Evolutionary conservation across 2,329 filamentous ascomycete species (phyloP).

Genomic region (Mycosphaerella arachidis): DNA sequence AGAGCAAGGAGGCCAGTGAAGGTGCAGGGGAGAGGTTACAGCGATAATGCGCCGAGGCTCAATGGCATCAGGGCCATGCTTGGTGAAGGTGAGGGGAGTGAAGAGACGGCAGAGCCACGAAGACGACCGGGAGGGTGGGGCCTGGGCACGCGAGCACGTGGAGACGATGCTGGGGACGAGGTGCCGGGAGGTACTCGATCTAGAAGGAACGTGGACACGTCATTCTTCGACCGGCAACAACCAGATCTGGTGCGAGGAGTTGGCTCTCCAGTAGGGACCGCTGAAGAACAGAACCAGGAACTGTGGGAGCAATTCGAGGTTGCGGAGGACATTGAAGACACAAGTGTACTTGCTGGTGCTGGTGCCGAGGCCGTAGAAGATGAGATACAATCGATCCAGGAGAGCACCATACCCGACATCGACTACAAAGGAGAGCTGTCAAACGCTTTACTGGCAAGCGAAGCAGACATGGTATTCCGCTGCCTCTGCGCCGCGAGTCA

Average conservation of each 20-base stretch:
- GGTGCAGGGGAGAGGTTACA: slow-evolving; percentile 14
- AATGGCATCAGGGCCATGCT: background rate
- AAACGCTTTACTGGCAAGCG: slow-evolving; percentile 17
- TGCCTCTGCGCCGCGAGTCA: slow-evolving; percentile 25
- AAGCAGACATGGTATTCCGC: slow-evolving; percentile 24
- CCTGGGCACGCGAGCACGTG: background rate
- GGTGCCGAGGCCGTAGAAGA: background rate
- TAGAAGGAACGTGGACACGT: background rate
- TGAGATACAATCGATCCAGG: background rate
- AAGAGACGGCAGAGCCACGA: background rate
- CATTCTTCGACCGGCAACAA: background rate
- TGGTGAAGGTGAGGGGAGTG: background rate
- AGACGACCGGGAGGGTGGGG: background rate
- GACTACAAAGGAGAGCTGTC: slow-evolving; percentile 24
- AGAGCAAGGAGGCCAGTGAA: slow-evolving; percentile 6
- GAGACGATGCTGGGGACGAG: background rate
- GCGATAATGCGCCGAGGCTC: slow-evolving; percentile 11
- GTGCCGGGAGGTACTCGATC: background rate
- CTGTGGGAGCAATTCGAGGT: slow-evolving; percentile 21
- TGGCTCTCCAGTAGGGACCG: background rate
- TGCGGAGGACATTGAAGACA: background rate
- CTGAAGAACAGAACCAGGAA: background rate
- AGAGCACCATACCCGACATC: slow-evolving; percentile 19
- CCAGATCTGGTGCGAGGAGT: background rate
- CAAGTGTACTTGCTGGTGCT: background rate